Evolutionary conservation across 202 grass and related monocot species (phyloP).

Genomic region (Thinopyrum obtusiflorum): DNA sequence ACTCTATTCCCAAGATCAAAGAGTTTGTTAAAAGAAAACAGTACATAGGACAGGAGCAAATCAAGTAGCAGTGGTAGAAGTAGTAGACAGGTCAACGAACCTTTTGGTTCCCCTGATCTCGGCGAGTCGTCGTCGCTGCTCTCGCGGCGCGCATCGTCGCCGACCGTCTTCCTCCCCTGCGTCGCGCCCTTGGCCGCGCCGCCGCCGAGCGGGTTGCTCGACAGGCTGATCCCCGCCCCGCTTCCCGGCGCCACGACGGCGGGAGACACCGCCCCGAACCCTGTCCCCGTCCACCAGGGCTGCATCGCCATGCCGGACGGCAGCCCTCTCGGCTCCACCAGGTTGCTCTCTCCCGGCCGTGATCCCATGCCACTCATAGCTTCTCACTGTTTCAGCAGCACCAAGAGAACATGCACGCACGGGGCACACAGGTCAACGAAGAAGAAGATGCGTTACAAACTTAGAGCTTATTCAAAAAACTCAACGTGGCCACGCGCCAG

Average conservation of each 20-base stretch:
- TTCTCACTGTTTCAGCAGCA: neutral
- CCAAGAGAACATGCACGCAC: neutral
- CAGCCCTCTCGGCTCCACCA: constrained; percentile 35
- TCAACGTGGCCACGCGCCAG: neutral
- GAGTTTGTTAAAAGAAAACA: neutral
- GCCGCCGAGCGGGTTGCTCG: constrained; percentile 26
- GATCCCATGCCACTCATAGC: constrained; percentile 33
- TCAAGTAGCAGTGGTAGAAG: neutral
- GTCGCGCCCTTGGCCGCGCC: neutral
- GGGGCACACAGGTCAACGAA: neutral
- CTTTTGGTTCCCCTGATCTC: constrained; percentile 47
- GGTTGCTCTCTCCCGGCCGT: constrained; percentile 32
- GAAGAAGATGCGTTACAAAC: neutral
- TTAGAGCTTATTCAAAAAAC: neutral
- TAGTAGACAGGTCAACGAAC: constrained; percentile 25
- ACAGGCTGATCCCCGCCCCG: constrained; percentile 25
- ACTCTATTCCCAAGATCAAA: neutral
- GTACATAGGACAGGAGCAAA: too few species aligned
- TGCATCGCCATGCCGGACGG: constrained; percentile 37
- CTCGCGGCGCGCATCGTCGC: constrained; percentile 24
- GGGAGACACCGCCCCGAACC: constrained; percentile 42
- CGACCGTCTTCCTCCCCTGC: neutral
- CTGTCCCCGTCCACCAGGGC: constrained; percentile 57
- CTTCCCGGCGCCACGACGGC: constrained; percentile 41
- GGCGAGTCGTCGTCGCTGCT: constrained; percentile 46